Base-by-base conservation (phyloP, 2,329 filamentous ascomycete species). In the Trichoderma citrinoviride region DNA sequence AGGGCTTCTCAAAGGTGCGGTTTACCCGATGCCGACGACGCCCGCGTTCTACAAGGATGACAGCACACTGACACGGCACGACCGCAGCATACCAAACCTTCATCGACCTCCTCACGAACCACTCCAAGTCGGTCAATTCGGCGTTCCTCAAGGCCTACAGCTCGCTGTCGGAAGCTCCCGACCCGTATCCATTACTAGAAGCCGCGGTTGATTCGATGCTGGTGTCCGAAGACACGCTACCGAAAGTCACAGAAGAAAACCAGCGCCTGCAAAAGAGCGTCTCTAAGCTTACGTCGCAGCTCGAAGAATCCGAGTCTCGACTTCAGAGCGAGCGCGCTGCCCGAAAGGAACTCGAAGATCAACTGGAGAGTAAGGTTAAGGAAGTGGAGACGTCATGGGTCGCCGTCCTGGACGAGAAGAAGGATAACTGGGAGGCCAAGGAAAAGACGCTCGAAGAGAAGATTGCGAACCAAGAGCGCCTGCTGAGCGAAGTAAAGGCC, bases 171-270 rank as follows among this genome's bases (percentile, higher is more conserved):
- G 96, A 99, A 80, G 95, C 92, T 1, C 95, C 95, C 17, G 95
- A 99, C 76, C 95, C 95, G 46, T 99, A 98, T 71, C 95, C 95
- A 7, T 82, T 99, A 27, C 89, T 99, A 47, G 96, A 99, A 80
- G 94, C 95, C 27, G 97, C 94, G 0, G 91, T 99, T 69, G 95
- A 99, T 75, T 93, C 94, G 4, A 88, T 98, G 73, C 89, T 98
- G 6, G 83, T 95, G 15, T 92, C 93, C 23, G 93, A 97, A 77
- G 94, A 99, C 71, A 96, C 92, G 1, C 82, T 98, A 5, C 95
- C 95, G 0, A 95, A 91, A 73, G 83, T 99, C 65, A 91, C 87
- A n/a, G 83, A 89, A 53, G 96, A 99, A 77, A 97, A 97, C 73
- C 83, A 91, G 70, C 90, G 92, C 67, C 80, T 99, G n/a, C 92